These are phyloP conservation scores for Termitomyces sp. DNA, from an alignment of 768 basidiomycete genomes.

Conservation along the genomic window DNA sequence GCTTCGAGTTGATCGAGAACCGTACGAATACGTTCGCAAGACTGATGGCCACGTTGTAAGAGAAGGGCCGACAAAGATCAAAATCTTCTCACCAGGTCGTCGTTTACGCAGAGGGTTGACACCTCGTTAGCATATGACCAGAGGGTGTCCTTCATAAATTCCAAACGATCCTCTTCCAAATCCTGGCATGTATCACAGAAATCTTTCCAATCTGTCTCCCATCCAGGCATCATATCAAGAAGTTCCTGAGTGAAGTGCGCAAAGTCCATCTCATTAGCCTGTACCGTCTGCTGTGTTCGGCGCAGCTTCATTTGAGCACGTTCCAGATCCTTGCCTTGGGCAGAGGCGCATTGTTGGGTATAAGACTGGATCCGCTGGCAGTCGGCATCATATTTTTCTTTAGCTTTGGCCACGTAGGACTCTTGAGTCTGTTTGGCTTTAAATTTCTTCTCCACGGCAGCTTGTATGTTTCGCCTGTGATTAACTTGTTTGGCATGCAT, in stretches of 20 bases:
- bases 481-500: slow-evolving; percentile 66
- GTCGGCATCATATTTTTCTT: slow-evolving; percentile 88
- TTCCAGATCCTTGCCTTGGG: slow-evolving; percentile 88
- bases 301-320: slow-evolving; percentile 82
- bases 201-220: slow-evolving; percentile 92
- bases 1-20: slow-evolving; percentile 86
- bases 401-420: slow-evolving; percentile 79
- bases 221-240: slow-evolving; percentile 69
- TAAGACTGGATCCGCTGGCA: slow-evolving; percentile 88
- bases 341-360: slow-evolving; percentile 79
- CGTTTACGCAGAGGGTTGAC: slow-evolving; percentile 91
- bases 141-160: slow-evolving; percentile 90
- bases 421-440: slow-evolving; percentile 86
- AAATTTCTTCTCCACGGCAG: slow-evolving; percentile 81
- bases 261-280: slow-evolving; percentile 89
- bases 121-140: slow-evolving; percentile 96
- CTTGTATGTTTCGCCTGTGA: slow-evolving; percentile 68
- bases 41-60: slow-evolving; percentile 43
- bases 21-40: slow-evolving; percentile 85
- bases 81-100: slow-evolving; percentile 65
- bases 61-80: slow-evolving; percentile 3
- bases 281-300: slow-evolving; percentile 81
- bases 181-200: slow-evolving; percentile 98
- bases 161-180: slow-evolving; percentile 91
- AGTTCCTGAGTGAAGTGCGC: slow-evolving; percentile 75